Percentiles rank a stretch among this genome's conserved stretches.
phyloP scores from a whole-genome alignment of 1,284 basidiomycete genomes.

The Naganishia sp. region DNA sequence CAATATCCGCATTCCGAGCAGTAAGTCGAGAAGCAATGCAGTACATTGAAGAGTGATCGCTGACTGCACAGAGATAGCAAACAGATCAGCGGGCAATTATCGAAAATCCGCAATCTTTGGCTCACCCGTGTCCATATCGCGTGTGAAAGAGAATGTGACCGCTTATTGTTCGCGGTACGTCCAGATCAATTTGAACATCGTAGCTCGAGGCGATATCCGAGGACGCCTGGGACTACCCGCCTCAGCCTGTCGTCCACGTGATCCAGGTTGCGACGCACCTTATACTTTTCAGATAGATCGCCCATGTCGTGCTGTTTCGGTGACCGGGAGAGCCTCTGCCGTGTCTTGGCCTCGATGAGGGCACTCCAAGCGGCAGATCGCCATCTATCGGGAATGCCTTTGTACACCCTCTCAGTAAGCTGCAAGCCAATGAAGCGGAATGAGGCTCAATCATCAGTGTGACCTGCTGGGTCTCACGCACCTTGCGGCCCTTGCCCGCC shows the following conservation, averaged over 20 bases:
- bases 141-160: conserved; percentile 94
- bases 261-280: neutral
- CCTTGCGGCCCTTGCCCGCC: conserved; percentile 63
- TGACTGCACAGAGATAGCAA: conserved; percentile 60
- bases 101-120: conserved; percentile 41
- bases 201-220: conserved; percentile 79
- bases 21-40: conserved; percentile 84
- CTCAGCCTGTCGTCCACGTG: neutral
- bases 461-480: conserved; percentile 30
- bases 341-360: conserved; percentile 59
- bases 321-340: conserved; percentile 53
- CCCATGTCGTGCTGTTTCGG: conserved; percentile 50
- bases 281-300: conserved; percentile 19
- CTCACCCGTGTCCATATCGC: conserved; percentile 84
- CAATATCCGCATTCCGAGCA: conserved; percentile 93
- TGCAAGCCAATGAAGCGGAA: conserved; percentile 30
- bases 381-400: conserved; percentile 97
- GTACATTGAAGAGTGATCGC: conserved; percentile 88
- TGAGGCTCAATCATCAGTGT: neutral
- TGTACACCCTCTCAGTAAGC: conserved; percentile 74
- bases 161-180: conserved; percentile 93
- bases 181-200: conserved; percentile 97
- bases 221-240: too few relatives aligned
- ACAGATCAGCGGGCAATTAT: neutral
- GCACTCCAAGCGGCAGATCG: conserved; percentile 87